Base-by-base conservation (phyloP, 306 rosid species). In the Cucurbita pepo region DNA sequence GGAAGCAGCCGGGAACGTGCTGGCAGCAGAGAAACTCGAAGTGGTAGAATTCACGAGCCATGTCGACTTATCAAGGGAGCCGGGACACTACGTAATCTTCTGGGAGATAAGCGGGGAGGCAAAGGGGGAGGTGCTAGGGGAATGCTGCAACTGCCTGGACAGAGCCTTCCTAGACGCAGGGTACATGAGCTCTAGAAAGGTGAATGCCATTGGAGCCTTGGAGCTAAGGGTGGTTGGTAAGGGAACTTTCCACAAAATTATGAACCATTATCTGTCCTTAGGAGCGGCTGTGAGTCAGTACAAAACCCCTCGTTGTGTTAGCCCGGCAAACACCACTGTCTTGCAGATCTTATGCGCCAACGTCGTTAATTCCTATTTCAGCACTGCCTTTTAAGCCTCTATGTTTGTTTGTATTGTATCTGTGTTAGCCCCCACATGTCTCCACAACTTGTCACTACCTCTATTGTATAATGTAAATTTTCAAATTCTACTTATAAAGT, bases 81-180 rank as follows among this genome's bases (percentile, higher is more conserved):
- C 93, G 7, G 99, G 96, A 0, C 95, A 86, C 86, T 95, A 95
- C 77, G 97, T 95, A 3, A 85, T 95, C 19, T 89, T 87, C 65
- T 89, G 87, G 95, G 99, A 91, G 80, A 65, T 89, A 16, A 95
- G 71, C 47, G 95, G 99, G 0, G 96, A 89, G 47, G 86, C 87
- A 21, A 86, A 77, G 36, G 86, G 87, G 25, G 89, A 86, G 40
- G 74, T 86, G 10, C 84, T 95, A 1, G 7, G 77, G 25, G 99
- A 91, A 59, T 95, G 99, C 74, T 86, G 92, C 86, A 88, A 86
- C 77, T 76, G 86, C 48, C 22, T 95, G 78, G 99, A 95, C 75
- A 77, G 71, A 71, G 75, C 92, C 18, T 95, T 95, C 69, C 64
- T 82, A 0, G 99, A 95, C 69, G 85, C 88, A 4, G 97, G 97